Conservation (phyloP, 495 filamentous ascomycete species). For the Neurospora sp. region DNA sequence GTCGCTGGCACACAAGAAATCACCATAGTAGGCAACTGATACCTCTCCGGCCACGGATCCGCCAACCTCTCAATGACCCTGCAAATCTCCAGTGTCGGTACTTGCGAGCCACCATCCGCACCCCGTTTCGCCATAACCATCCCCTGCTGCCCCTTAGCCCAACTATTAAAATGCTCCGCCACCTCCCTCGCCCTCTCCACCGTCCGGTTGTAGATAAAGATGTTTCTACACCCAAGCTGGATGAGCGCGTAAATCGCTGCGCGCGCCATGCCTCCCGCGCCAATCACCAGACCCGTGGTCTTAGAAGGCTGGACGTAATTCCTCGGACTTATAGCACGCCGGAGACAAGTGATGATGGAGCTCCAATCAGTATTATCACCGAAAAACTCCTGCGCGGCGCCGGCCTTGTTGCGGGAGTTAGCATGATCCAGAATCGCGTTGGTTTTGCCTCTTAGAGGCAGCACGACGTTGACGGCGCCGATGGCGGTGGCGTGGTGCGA, state of each 20-base stretch:
- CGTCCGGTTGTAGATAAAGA: constrained; percentile 74
- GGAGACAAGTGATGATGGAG: constrained; percentile 56
- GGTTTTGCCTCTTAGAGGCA: constrained; percentile 55
- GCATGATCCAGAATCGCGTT: constrained; percentile 54
- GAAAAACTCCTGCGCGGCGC: constrained; percentile 57
- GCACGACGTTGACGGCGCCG: constrained; percentile 73
- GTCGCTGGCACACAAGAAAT: constrained; percentile 68
- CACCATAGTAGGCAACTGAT: constrained; percentile 61
- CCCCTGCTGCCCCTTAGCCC: constrained; percentile 23
- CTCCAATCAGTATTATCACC: constrained; percentile 86
- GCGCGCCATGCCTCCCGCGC: constrained; percentile 74
- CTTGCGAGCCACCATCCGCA: not conserved
- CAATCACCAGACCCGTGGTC: constrained; percentile 64
- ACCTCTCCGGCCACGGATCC: constrained; percentile 55
- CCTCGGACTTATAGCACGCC: constrained; percentile 65
- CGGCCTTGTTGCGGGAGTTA: constrained; percentile 55
- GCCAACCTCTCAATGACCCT: constrained; percentile 48
- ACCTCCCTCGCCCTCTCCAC: constrained; percentile 51
- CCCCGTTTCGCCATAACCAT: constrained; percentile 21
- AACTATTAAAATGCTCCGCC: constrained; percentile 59
- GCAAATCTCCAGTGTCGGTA: constrained; percentile 35
- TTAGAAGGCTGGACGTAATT: constrained; percentile 60
- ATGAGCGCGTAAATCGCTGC: constrained; percentile 73
- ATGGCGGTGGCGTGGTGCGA: constrained; percentile 71
- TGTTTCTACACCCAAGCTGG: constrained; percentile 64